These are phyloP conservation scores for Sanchytrium tribonematis DNA, from an alignment of 371 early-diverging fungal species.

Conservation along the genomic window DNA sequence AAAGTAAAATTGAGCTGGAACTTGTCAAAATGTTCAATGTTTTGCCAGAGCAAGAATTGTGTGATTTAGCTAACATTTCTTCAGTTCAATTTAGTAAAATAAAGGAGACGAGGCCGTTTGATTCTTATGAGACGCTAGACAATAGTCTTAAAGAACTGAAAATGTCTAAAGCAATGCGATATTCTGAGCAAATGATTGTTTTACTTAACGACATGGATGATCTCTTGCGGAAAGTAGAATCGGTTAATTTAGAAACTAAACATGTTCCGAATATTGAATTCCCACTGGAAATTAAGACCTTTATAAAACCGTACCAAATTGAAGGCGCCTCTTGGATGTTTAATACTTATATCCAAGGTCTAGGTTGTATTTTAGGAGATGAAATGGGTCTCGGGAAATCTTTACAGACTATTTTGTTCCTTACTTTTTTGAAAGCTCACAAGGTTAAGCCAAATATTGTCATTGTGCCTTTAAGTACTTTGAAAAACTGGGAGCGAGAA, in stretches of 20 bases:
- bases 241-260: neutral
- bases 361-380: constrained; percentile 58
- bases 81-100: too few species aligned
- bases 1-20: too few species aligned
- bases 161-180: neutral
- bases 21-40: too few species aligned
- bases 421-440: constrained; percentile 25
- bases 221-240: neutral
- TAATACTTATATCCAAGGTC: neutral
- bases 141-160: neutral
- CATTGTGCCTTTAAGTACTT: constrained; percentile 89
- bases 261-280: neutral
- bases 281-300: neutral
- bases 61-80: too few species aligned
- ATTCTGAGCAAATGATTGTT: neutral
- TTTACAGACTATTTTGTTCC: constrained; percentile 43
- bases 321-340: neutral
- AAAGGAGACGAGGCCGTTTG: too few species aligned
- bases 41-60: too few species aligned
- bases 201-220: neutral
- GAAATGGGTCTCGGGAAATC: constrained; percentile 83
- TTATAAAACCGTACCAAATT: neutral
- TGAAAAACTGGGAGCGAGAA: constrained; percentile 91
- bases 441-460: constrained; percentile 40
- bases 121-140: neutral